Evolutionary conservation across 2,329 filamentous ascomycete species (phyloP), one percentile per base, ranked within the genome.

Genomic region (Aspergillus chevalieri): DNA sequence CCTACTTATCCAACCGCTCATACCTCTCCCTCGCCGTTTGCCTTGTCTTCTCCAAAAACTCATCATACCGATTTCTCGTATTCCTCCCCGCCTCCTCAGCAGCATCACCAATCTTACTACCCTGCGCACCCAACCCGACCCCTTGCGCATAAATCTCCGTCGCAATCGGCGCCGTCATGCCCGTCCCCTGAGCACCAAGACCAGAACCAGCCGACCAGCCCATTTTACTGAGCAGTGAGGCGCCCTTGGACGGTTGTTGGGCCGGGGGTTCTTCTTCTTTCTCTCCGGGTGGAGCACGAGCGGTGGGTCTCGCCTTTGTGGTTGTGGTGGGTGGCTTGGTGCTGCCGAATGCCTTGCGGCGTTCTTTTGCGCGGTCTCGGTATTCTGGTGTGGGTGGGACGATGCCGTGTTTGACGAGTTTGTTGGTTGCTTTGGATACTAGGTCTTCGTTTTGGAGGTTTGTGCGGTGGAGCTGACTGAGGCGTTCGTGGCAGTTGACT

Each of bases 401-500:
- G 26, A 70, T 63, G 22, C 69, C 65, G 47, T 74, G 69, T 52
- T 75, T 74, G 45, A 66, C 61, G 6, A 76, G 61, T 45, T 75
- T 76, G 3, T 61, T 64, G 47, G 65, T 60, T 6, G 69, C 74
- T 53, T 65, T 69, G 2, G 58, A 59, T 24, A 73, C 70, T 17
- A 76, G 65, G 7, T 72, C 70, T 12, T 76, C 73, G 47, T 81
- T 75, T 50, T 77, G 70, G 34, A 82, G 61, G 47, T 82, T 82
- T 24, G 72, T 68, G 9, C 75, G 74, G 57, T 85, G 82, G 24
- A 81, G 68, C 47, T 80, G 71, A 55, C 79, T 82, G 19, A 79
- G 71, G 6, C 76, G 74, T 58, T 85, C 81, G 61, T 86, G 83
- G 52, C 76, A 74, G 54, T 79, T 77, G 38, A 83, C 74, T 57